Conservation (phyloP, 176 grass and related monocot genomes). For the Rhynchospora pubera region DNA sequence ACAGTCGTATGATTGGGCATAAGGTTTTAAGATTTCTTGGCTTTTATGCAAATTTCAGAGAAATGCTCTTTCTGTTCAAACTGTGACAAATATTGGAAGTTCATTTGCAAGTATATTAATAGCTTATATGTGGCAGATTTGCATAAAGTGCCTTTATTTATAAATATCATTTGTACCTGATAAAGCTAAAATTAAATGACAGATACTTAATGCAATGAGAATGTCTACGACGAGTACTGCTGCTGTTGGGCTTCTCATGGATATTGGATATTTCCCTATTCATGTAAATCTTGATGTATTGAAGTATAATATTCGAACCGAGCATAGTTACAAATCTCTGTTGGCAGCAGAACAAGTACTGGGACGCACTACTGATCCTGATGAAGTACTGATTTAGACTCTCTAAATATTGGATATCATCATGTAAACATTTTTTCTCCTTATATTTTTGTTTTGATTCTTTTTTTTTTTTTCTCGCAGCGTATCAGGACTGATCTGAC, state of each 20-base stretch:
- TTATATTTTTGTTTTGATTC: neutral
- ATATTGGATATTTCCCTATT: slow-evolving; percentile 85
- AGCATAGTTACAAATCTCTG: slow-evolving; percentile 52
- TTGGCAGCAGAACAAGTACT: slow-evolving; percentile 55
- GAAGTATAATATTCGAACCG: slow-evolving; percentile 53
- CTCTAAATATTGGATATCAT: slow-evolving; percentile 1
- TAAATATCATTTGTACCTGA: neutral
- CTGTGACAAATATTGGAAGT: neutral
- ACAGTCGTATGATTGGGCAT: neutral
- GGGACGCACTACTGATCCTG: slow-evolving; percentile 53
- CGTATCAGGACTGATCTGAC: slow-evolving; percentile 73
- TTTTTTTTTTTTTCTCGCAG: slow-evolving; percentile 46
- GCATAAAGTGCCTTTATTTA: neutral
- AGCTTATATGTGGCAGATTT: neutral
- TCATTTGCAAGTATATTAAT: neutral
- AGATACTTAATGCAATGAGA: slow-evolving; percentile 88
- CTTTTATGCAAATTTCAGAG: neutral
- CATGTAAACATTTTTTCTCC: slow-evolving; percentile 6
- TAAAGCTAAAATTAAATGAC: slow-evolving; percentile 12
- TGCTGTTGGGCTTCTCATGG: slow-evolving; percentile 81
- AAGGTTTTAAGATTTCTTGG: neutral
- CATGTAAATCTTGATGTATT: slow-evolving; percentile 91
- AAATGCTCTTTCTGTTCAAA: neutral
- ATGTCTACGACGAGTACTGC: slow-evolving; percentile 55
- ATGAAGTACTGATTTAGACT: slow-evolving; percentile 37